A percentile compares a stretch with the other conserved stretches of the same genome.
These are phyloP conservation scores for Cytospora mali DNA, from an alignment of 2,329 filamentous ascomycete species.

Conservation along the genomic window DNA sequence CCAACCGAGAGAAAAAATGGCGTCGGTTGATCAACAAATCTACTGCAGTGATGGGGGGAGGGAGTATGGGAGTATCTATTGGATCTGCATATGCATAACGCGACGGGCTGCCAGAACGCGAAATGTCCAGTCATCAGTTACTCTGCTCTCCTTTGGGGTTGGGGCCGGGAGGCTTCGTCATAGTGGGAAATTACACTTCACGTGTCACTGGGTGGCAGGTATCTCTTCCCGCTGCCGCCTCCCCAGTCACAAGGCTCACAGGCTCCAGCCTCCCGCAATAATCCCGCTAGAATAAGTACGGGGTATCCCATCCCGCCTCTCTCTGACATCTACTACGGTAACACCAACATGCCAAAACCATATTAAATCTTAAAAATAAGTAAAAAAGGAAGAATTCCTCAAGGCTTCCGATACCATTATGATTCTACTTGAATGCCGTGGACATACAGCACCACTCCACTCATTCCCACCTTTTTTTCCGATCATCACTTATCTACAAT, in stretches of 20 bases:
- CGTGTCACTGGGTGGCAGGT: constrained; percentile 8
- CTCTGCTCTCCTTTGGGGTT: constrained; percentile 11
- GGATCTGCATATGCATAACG: constrained; percentile 8
- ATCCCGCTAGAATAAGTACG: background rate
- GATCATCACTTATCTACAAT: background rate
- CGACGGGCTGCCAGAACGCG: constrained; percentile 20
- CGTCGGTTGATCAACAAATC: constrained; percentile 23
- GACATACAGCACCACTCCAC: no score
- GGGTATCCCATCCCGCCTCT: background rate
- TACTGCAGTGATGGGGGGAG: background rate
- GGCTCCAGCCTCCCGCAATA: background rate
- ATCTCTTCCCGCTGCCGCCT: constrained; percentile 9
- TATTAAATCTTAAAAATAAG: no score
- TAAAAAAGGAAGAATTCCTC: no score
- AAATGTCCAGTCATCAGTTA: constrained; percentile 7
- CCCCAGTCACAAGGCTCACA: constrained; percentile 10
- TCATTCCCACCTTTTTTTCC: background rate
- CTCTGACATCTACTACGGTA: background rate
- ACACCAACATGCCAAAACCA: background rate
- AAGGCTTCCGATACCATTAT: background rate
- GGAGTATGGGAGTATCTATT: no score
- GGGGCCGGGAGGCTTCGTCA: constrained; percentile 14
- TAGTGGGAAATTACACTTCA: constrained; percentile 25
- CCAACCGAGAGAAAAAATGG: constrained; percentile 12
- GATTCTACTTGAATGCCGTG: background rate